Percentiles rank a stretch among this genome's conserved stretches.
These are phyloP conservation scores for Tulasnella sp. DNA, from an alignment of 768 basidiomycete species.

Conservation along the genomic window DNA sequence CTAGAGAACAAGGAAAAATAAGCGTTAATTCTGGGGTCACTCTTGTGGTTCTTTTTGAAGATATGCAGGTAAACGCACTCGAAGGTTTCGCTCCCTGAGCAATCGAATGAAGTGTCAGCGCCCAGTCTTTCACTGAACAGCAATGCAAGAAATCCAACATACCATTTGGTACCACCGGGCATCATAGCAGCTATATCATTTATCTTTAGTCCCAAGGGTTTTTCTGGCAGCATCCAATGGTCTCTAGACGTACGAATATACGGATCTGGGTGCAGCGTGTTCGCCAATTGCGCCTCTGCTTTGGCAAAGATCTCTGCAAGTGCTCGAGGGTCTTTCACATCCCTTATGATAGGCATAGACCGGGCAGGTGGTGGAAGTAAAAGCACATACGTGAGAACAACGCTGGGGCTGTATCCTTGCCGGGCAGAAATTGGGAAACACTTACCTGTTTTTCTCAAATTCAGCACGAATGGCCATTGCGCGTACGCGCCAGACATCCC, in stretches of 20 bases:
- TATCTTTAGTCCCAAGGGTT: not conserved
- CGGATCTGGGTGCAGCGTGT: slow-evolving; percentile 75
- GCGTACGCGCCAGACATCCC: slow-evolving; percentile 76
- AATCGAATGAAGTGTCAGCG: slow-evolving; percentile 13
- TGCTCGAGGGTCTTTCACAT: slow-evolving; percentile 75
- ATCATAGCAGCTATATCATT: slow-evolving; percentile 51
- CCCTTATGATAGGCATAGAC: slow-evolving; percentile 32
- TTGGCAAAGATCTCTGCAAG: slow-evolving; percentile 65
- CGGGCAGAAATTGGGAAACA: slow-evolving; percentile 10
- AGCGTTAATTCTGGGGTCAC: not conserved
- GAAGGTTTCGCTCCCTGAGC: slow-evolving; percentile 71
- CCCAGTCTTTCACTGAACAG: slow-evolving; percentile 5
- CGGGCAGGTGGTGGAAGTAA: not conserved
- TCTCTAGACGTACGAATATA: slow-evolving; percentile 65
- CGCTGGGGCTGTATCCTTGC: slow-evolving; percentile 11
- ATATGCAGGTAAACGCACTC: slow-evolving; percentile 32
- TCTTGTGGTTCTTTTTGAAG: too few relatives aligned
- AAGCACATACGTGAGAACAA: slow-evolving; percentile 6
- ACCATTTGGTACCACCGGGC: slow-evolving; percentile 97
- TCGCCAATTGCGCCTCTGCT: slow-evolving; percentile 64
- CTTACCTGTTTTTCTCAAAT: slow-evolving; percentile 86
- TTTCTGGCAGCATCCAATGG: not conserved
- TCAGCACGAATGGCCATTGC: slow-evolving; percentile 81
- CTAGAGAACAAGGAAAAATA: not conserved
- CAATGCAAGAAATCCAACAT: slow-evolving; percentile 26